Evolutionary conservation across 106 monocot genomes (phyloP), one percentile per base, ranked within the genome.

Genomic region (Alisma plantagoaquatica): DNA sequence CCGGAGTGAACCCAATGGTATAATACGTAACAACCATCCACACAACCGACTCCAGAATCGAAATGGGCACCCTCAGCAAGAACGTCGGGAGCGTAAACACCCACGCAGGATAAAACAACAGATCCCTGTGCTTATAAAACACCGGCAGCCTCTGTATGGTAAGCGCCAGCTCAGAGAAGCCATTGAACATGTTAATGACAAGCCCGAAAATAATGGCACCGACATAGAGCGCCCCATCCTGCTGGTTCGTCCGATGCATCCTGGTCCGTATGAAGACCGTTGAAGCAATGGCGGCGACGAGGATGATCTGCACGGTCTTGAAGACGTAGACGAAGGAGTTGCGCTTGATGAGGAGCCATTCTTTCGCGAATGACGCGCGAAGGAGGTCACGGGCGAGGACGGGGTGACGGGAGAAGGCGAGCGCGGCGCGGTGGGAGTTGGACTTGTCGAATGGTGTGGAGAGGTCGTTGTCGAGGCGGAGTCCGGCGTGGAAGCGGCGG

Each of bases 51-150:
- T 92, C 85, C 14, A 92, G 0, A 17, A 92, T 33, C 3, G 91
- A 75, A 31, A 82, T 70, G 2, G 91, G 91, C n/a, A 85, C 66
- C 25, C 69, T 48, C 26, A 92, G 51, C 24, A 92, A 11, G 50
- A 73, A 69, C 7, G 66, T 73, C 27, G 91, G 81, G 29, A 92
- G 62, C 31, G 63, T 73, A 61, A 70, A 86, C 1, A 62, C 55
- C 91, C 91, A 92, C 19, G 81, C 18, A 16, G 81, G 78, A 43
- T 81, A 78, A 31, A 86, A 78, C 10, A 75, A 43, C 23, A 75
- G 54, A 29, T 78, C 86, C 41, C 91, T 77, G 17, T 92, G 91
- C 65, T 92, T 92, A 65, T 68, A 86, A 31, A 92, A 73, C 46
- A 92, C 91, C 25, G 91, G 82, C 20, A 92, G 73, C 50, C 78